phyloP scores from a whole-genome alignment of 129 eudicot genomes.

The Centella asiatica region DNA sequence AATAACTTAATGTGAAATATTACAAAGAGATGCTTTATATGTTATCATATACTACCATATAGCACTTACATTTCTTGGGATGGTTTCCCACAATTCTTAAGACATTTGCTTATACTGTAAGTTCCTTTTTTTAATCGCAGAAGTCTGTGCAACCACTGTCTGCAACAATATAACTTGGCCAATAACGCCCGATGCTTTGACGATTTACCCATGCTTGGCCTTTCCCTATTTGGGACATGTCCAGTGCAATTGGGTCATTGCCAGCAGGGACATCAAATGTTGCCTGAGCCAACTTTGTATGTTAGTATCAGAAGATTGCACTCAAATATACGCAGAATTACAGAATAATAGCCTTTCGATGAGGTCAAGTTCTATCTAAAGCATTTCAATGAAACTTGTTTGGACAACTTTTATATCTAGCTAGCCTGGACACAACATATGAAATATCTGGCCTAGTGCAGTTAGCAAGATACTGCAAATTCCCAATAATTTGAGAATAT shows the following conservation, averaged over 20 bases:
- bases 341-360: no score
- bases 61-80: constrained; percentile 68
- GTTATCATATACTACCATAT: not conserved
- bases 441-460: no score
- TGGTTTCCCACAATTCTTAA: constrained; percentile 79
- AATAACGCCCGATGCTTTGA: constrained; percentile 88
- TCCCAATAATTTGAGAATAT: no score
- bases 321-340: no score
- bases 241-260: constrained; percentile 57
- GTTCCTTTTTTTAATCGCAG: constrained; percentile 73
- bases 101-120: constrained; percentile 56
- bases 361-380: no score
- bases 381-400: no score
- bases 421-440: no score
- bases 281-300: constrained; percentile 40
- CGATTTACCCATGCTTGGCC: constrained; percentile 99
- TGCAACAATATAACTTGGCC: constrained; percentile 67
- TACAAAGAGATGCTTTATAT: no score
- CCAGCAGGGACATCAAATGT: constrained; percentile 73
- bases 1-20: not conserved
- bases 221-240: constrained; percentile 83
- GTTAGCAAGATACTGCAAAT: no score
- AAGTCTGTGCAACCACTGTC: constrained; percentile 46
- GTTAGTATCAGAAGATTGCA: no score
- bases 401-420: no score